Conservation (phyloP, 2,329 filamentous ascomycete genomes). For the Bipolaris gigantea region DNA sequence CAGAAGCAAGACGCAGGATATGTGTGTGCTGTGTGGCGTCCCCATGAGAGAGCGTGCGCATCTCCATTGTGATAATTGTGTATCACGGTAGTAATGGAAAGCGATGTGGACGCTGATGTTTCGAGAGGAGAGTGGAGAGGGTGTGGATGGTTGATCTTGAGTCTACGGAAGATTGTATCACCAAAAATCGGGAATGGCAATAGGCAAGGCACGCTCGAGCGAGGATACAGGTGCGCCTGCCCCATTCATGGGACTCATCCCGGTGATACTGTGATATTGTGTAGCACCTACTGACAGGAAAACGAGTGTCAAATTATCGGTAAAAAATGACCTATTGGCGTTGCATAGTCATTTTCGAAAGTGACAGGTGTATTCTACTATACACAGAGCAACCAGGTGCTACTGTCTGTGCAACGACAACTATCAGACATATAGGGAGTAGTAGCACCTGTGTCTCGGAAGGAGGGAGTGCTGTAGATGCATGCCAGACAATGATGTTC, state of each 20-base stretch:
- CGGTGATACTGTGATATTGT: neutral
- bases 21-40: neutral
- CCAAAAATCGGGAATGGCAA: neutral
- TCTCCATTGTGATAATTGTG: slow-evolving; percentile 8
- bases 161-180: neutral
- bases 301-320: neutral
- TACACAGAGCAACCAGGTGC: no score
- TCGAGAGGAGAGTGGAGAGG: neutral
- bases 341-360: neutral
- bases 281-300: neutral
- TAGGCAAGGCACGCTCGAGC: neutral
- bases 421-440: no score
- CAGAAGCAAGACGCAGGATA: neutral
- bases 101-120: slow-evolving; percentile 9
- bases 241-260: neutral
- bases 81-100: slow-evolving; percentile 17
- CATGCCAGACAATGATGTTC: no score
- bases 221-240: neutral
- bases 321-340: no score
- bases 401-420: no score
- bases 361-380: neutral
- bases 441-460: no score
- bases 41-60: neutral
- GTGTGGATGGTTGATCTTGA: neutral
- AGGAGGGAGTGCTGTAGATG: no score